phyloP scores from a whole-genome alignment of 768 basidiomycete genomes.

The Agrocybe pediades region DNA sequence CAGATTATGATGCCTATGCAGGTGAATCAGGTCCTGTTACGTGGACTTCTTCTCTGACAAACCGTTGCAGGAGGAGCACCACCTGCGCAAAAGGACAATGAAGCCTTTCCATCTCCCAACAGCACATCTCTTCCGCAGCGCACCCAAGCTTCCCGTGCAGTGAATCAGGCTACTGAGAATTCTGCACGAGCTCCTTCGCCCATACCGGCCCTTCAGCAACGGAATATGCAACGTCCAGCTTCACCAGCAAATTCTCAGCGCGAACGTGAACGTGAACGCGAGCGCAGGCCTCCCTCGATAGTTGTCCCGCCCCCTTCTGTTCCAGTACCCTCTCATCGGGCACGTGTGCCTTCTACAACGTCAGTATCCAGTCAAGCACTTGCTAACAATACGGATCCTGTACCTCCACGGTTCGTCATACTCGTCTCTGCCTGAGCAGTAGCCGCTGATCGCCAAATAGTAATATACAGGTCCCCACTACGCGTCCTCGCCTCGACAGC shows the following conservation, averaged over 20 bases:
- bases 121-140: slow-evolving; percentile 3
- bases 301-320: slow-evolving; percentile 31
- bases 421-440: not conserved
- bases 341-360: slow-evolving; percentile 46
- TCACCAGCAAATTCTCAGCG: slow-evolving; percentile 23
- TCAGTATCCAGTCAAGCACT: slow-evolving; percentile 36
- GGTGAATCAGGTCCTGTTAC: slow-evolving; percentile 8
- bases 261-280: slow-evolving; percentile 11
- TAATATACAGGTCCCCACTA: slow-evolving; percentile 12
- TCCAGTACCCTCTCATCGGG: slow-evolving; percentile 27
- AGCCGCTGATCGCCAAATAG: slow-evolving; percentile 16
- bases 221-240: slow-evolving; percentile 18
- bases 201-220: slow-evolving; percentile 9
- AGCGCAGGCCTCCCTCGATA: slow-evolving; percentile 34
- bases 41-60: not conserved
- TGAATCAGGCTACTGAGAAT: slow-evolving; percentile 16
- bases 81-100: slow-evolving; percentile 12
- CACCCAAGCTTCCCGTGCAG: slow-evolving; percentile 10
- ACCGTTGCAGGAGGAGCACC: not conserved
- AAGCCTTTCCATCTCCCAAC: slow-evolving; percentile 18
- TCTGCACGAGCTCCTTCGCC: slow-evolving; percentile 17
- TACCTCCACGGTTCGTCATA: slow-evolving; percentile 17
- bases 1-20: slow-evolving; percentile 29
- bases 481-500: slow-evolving; percentile 7
- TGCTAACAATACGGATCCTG: slow-evolving; percentile 23